Conservation (phyloP, 179 eudicot genomes). For the Corrigiola litoralis region DNA sequence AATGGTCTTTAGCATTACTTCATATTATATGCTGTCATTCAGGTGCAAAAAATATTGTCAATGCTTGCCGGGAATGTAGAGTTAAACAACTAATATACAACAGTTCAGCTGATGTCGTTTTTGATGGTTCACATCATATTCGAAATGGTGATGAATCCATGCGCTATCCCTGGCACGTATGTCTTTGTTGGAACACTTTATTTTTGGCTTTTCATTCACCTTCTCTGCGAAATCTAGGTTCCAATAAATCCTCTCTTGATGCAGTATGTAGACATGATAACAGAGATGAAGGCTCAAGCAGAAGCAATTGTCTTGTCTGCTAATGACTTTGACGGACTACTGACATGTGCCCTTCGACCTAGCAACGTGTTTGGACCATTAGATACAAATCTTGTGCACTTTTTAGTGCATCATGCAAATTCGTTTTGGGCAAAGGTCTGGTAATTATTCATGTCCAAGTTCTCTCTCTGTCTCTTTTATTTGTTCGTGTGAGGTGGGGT, state of each 20-base stretch:
- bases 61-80: slow-evolving; percentile 80
- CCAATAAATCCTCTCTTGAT: slow-evolving; percentile 11
- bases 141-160: slow-evolving; percentile 65
- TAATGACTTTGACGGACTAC: slow-evolving; percentile 56
- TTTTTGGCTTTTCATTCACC: not conserved
- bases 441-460: slow-evolving; percentile 23
- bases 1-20: not conserved
- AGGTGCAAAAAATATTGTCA: slow-evolving; percentile 82
- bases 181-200: slow-evolving; percentile 13
- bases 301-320: slow-evolving; percentile 75
- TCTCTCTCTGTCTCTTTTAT: not conserved
- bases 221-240: slow-evolving; percentile 3
- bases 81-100: slow-evolving; percentile 68
- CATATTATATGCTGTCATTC: slow-evolving; percentile 9
- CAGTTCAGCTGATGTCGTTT: slow-evolving; percentile 76
- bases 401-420: slow-evolving; percentile 60
- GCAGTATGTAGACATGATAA: slow-evolving; percentile 60
- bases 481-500: not conserved
- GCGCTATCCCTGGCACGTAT: slow-evolving; percentile 65
- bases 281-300: slow-evolving; percentile 85
- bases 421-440: slow-evolving; percentile 79
- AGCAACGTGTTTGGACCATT: slow-evolving; percentile 92
- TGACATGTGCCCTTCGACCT: slow-evolving; percentile 88
- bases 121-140: slow-evolving; percentile 56
- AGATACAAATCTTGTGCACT: slow-evolving; percentile 55